phyloP scores from a whole-genome alignment of 2,329 filamentous ascomycete genomes.

The Aspergillus sp. region DNA sequence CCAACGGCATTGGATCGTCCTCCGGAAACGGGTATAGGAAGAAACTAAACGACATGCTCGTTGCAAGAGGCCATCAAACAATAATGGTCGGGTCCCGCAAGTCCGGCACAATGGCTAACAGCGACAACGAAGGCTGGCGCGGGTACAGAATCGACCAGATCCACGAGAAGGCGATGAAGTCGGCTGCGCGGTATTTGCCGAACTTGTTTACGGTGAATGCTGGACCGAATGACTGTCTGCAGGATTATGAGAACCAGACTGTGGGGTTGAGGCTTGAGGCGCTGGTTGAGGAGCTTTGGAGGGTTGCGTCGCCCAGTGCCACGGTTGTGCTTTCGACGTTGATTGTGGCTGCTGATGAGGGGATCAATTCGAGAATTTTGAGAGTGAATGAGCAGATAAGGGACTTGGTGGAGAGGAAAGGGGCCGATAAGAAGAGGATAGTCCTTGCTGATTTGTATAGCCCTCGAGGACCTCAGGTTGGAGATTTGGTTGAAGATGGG shows the following conservation, averaged over 20 bases:
- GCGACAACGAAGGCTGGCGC: no score
- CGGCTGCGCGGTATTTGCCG: not conserved
- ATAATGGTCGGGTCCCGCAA: no score
- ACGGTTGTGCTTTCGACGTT: slow-evolving; percentile 8
- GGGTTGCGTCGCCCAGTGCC: not conserved
- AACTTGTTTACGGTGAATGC: slow-evolving; percentile 12
- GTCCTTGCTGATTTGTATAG: slow-evolving; percentile 8
- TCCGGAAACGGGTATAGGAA: slow-evolving; percentile 17
- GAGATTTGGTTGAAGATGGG: not conserved
- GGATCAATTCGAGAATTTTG: not conserved
- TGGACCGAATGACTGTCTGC: slow-evolving; percentile 7
- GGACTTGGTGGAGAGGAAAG: not conserved
- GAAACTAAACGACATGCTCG: no score
- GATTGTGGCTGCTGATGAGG: not conserved
- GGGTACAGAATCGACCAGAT: no score
- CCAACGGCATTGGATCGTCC: slow-evolving; percentile 11
- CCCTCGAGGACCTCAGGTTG: no score
- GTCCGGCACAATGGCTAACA: no score
- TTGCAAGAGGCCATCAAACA: no score
- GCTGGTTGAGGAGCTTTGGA: not conserved
- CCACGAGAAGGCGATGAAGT: no score
- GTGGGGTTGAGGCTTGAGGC: slow-evolving; percentile 1
- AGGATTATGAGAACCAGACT: not conserved
- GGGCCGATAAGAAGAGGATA: not conserved
- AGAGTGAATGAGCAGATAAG: slow-evolving; percentile 3